Base-by-base conservation (phyloP, 2,329 filamentous ascomycete species). In the Elsinoe ampelina region DNA sequence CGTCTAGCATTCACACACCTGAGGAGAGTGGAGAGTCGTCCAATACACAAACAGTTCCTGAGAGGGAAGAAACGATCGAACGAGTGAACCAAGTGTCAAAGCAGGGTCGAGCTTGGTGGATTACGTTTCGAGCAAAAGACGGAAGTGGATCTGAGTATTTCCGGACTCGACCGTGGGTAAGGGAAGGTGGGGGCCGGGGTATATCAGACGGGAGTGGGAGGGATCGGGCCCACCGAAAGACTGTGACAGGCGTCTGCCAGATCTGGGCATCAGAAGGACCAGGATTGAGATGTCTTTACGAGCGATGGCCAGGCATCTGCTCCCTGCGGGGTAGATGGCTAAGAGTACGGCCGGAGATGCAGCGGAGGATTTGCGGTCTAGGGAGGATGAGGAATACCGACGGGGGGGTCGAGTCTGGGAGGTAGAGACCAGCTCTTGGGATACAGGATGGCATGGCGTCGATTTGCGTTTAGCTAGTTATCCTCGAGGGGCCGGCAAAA, bases 111-210 rank as follows among this genome's bases (percentile, higher is more conserved):
- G n/a, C 15, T 26, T 50, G 36, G 41, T 19, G 48, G 48, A 52
- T 52, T 39, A 52, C 48, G 32, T 52, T 52, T 20, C 48, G 32
- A 52, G 48, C 48, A 15, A 42, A 45, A 45, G 35, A 39, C 48
- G 48, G 34, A 52, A 26, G 48, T 35, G 48, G 48, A 17, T 17
- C 19, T 35, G 34, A 22, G 48, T 52, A 52, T 52, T 52, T 52
- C 34, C 48, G 48, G 48, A 13, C 19, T 20, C 15, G n/a, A 35
- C 32, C 32, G 48, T 52, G 48, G 48, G 48, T 52, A 52, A 35
- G 48, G 48, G 32, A 36, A 26, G n/a, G 32, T 20, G 48, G 48
- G 22, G 34, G 19, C 34, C 15, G 48, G 48, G 48, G 48, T 52
- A 52, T 52, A 52, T 36, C 48, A 52, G 34, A 38, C 34, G 11